Conservation (phyloP, 306 rosid species). For the Vigna reflexopilosa region DNA sequence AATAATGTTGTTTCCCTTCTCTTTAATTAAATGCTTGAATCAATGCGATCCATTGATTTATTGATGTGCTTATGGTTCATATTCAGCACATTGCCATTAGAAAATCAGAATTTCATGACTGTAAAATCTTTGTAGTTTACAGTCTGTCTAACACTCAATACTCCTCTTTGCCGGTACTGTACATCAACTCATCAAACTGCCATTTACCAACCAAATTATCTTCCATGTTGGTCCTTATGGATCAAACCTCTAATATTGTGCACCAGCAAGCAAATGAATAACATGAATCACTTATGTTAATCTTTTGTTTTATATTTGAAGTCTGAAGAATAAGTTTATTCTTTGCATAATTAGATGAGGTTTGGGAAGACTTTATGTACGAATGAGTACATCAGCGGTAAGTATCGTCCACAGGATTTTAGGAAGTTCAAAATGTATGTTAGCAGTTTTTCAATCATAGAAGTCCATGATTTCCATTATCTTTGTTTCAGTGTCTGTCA, state of each 20-base stretch:
- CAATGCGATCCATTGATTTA: neutral
- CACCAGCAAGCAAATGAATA: constrained; percentile 1
- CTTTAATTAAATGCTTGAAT: neutral
- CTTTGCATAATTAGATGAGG: constrained; percentile 23
- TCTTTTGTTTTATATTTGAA: neutral
- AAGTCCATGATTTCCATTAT: constrained; percentile 21
- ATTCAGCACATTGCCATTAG: constrained; percentile 4
- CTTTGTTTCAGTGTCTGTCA: constrained; percentile 15
- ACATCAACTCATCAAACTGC: constrained; percentile 11
- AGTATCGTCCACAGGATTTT: neutral
- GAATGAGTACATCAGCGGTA: neutral
- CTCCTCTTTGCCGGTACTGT: neutral
- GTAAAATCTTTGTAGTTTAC: neutral
- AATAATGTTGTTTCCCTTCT: constrained; percentile 6
- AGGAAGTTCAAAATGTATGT: constrained; percentile 23
- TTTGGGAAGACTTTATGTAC: neutral
- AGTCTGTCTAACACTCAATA: constrained; percentile 2
- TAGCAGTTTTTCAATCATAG: neutral
- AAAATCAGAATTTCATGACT: constrained; percentile 6
- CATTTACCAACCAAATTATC: constrained; percentile 5
- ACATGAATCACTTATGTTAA: constrained; percentile 9
- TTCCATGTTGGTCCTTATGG: neutral
- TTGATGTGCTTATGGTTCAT: constrained; percentile 1
- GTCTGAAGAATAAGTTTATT: constrained; percentile 3
- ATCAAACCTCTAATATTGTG: neutral